Evolutionary conservation across 768 basidiomycete species (phyloP).

Genomic region (Zangia roseola): DNA sequence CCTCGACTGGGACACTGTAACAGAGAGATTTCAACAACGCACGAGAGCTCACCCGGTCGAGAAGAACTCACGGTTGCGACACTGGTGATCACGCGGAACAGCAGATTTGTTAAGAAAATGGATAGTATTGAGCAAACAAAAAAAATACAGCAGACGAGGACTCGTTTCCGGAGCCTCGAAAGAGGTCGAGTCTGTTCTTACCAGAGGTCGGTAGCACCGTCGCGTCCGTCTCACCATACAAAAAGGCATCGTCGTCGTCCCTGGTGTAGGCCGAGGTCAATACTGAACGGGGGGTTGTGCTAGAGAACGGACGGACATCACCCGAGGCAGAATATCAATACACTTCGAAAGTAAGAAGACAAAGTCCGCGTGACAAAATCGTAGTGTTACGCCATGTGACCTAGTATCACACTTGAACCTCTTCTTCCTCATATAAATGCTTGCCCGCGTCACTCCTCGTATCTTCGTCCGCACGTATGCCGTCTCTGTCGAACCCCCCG

Average conservation of each 20-base stretch:
- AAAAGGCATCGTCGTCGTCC: slow-evolving; percentile 82
- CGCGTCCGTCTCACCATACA: slow-evolving; percentile 60
- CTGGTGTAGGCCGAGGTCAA: slow-evolving; percentile 35
- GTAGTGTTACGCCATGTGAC: slow-evolving; percentile 27
- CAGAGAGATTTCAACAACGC: slow-evolving; percentile 20
- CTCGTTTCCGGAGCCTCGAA: slow-evolving; percentile 26
- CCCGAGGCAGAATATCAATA: no score
- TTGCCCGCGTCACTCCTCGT: slow-evolving; percentile 12
- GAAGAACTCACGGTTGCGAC: slow-evolving; percentile 60
- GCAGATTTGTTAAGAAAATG: slow-evolving; percentile 39
- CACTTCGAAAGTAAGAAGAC: slow-evolving; percentile 21
- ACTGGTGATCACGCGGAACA: slow-evolving; percentile 46
- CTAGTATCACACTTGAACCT: no score
- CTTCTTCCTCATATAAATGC: no score
- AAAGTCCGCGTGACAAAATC: slow-evolving; percentile 23
- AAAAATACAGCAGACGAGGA: slow-evolving; percentile 35
- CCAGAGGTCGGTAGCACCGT: slow-evolving; percentile 40
- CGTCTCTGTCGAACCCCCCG: slow-evolving; percentile 53
- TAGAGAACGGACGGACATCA: slow-evolving; percentile 30
- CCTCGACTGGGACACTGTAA: slow-evolving; percentile 42
- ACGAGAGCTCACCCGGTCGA: slow-evolving; percentile 23
- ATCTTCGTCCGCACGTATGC: slow-evolving; percentile 46
- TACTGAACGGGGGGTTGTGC: slow-evolving; percentile 14
- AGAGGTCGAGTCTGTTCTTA: slow-evolving; percentile 39
- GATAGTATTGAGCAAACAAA: slow-evolving; percentile 36